Evolutionary conservation across 2,329 filamentous ascomycete genomes (phyloP).

Genomic region (Pseudocercospora crystallina): DNA sequence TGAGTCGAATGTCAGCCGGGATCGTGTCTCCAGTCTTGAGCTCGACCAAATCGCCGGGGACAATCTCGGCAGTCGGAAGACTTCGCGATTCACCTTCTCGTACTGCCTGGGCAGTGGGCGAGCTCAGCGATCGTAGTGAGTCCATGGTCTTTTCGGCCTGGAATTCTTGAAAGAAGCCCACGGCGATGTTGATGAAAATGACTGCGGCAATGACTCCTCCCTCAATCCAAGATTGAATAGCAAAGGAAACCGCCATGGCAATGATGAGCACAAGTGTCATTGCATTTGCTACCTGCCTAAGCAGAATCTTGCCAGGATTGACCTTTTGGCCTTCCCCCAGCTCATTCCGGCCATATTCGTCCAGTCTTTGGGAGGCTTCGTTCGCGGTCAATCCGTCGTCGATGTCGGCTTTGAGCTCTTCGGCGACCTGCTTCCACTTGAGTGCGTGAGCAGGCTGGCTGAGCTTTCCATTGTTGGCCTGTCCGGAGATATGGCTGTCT

Average conservation of each 20-base stretch:
- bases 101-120: slow-evolving; percentile 47
- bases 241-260: slow-evolving; percentile 51
- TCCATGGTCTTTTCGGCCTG: slow-evolving; percentile 53
- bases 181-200: slow-evolving; percentile 46
- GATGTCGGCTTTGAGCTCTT: slow-evolving; percentile 61
- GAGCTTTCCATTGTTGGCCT: slow-evolving; percentile 50
- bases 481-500: slow-evolving; percentile 31
- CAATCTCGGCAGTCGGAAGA: slow-evolving; percentile 45
- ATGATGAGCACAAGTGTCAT: slow-evolving; percentile 66
- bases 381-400: slow-evolving; percentile 65
- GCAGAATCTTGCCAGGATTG: slow-evolving; percentile 68
- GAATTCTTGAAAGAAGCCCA: slow-evolving; percentile 50
- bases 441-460: slow-evolving; percentile 64
- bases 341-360: slow-evolving; percentile 66
- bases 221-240: slow-evolving; percentile 49
- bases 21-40: slow-evolving; percentile 51
- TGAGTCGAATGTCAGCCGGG: slow-evolving; percentile 48
- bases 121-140: slow-evolving; percentile 47
- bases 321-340: slow-evolving; percentile 68
- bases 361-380: slow-evolving; percentile 60
- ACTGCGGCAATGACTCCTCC: slow-evolving; percentile 49
- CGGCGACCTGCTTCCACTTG: slow-evolving; percentile 51
- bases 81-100: slow-evolving; percentile 46
- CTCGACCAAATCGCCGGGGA: slow-evolving; percentile 50
- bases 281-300: slow-evolving; percentile 73